Percentiles rank a stretch among this genome's conserved stretches.
phyloP scores from a whole-genome alignment of 2,329 filamentous ascomycete species.

The Aspergillus ustus region DNA sequence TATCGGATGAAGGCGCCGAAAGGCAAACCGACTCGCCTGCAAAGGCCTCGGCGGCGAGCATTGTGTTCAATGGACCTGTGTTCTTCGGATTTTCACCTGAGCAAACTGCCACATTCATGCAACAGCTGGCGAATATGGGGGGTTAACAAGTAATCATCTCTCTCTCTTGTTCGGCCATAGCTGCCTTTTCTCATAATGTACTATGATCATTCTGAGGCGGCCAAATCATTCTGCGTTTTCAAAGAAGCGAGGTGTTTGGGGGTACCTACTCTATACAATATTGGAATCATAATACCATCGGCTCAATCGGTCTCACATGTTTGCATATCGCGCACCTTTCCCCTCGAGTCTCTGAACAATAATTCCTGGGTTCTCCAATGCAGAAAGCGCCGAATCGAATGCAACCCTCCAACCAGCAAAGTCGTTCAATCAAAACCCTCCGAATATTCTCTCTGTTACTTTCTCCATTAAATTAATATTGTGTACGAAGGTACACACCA shows the following conservation, averaged over 20 bases:
- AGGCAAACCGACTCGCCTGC: slow-evolving; percentile 16
- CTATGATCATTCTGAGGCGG: background rate
- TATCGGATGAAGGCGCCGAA: slow-evolving; percentile 4
- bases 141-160: slow-evolving; percentile 14
- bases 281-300: background rate
- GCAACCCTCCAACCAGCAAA: background rate
- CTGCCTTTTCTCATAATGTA: background rate
- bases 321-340: background rate
- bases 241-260: slow-evolving; percentile 6
- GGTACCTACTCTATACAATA: background rate
- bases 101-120: slow-evolving; percentile 76
- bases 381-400: background rate
- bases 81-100: slow-evolving; percentile 91
- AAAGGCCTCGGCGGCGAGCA: slow-evolving; percentile 57
- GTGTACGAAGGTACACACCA: background rate
- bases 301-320: slow-evolving; percentile 7
- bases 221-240: background rate
- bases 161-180: background rate
- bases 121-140: slow-evolving; percentile 51
- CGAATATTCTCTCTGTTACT: background rate
- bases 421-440: background rate
- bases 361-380: background rate
- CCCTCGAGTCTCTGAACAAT: background rate
- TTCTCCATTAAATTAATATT: background rate
- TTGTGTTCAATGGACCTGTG: slow-evolving; percentile 90